Base-by-base conservation (phyloP, 1,284 basidiomycete species). In the Leccinum angustisporum region DNA sequence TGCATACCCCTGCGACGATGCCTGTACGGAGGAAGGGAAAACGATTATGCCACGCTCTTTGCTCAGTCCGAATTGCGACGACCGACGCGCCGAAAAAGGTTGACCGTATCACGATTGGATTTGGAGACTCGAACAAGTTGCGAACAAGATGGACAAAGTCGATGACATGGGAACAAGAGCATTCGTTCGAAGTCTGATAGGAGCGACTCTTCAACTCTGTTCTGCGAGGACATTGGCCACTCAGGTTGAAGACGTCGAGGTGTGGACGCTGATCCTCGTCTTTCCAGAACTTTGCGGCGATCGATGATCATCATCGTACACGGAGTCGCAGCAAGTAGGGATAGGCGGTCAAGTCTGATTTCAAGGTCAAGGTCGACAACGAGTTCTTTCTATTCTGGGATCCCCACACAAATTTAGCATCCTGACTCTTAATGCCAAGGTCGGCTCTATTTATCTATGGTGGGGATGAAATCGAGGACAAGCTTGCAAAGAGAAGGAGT, bases 31-130 rank as follows among this genome's bases (percentile, higher is more conserved):
- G 4, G 54, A 60, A 27, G n/a, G 60, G 27, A 43, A 4, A 50
- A 63, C 48, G n/a, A 43, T 31, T 40, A 58, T 27, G 30, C 25
- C 7, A 48, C 55, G 59, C n/a, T 60, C 54, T 54, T 13, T n/a
- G 9, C 38, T 13, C 51, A 55, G 16, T 21, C 25, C 38, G 8
- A 30, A 30, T n/a, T 5, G 46, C 2, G 57, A 56, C 46, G 51
- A 21, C 18, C 18, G 18, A 21, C 18, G 18, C 18, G 14, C 14
- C 11, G 2, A 6, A 38, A 38, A 14, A 14, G 14, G 36, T 38
- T 16, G 36, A 36, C 36, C 14, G 7, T 16, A 38, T 8, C 36
- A 38, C 8, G 18, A 21, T 21, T 21, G 18, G 18, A 21, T 21
- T 21, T 21, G 18, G 18, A 21, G 18, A 21, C 18, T 21, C 18